Evolutionary conservation across 2,329 filamentous ascomycete genomes (phyloP).

Genomic region (Mollisia scopiformis): DNA sequence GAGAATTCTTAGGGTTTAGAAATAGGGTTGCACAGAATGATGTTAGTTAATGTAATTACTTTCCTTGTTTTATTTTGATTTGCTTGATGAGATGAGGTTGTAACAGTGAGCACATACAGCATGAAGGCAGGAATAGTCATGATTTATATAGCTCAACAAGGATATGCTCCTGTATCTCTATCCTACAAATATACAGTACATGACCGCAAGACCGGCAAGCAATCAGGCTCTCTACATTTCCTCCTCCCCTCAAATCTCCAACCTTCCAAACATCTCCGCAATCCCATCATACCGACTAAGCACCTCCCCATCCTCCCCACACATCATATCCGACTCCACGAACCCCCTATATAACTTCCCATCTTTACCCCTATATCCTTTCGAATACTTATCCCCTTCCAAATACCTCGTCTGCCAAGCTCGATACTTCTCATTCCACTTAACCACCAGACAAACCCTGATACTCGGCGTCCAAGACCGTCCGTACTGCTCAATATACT

Average conservation of each 20-base stretch:
- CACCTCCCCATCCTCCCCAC: constrained; percentile 12
- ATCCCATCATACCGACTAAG: constrained; percentile 21
- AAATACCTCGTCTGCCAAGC: constrained; percentile 17
- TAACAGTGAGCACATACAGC: no score
- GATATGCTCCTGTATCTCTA: no score
- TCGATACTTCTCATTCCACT: constrained; percentile 2
- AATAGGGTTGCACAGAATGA: no score
- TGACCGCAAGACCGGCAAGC: no score
- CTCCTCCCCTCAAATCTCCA: neutral
- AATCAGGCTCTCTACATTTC: neutral
- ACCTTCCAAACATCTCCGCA: constrained; percentile 6
- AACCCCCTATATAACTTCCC: constrained; percentile 11
- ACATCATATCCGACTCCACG: constrained; percentile 8
- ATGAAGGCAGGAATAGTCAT: no score
- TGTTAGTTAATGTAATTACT: no score
- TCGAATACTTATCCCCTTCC: constrained; percentile 7
- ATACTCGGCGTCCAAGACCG: constrained; percentile 13
- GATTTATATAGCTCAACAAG: no score
- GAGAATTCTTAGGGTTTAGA: no score
- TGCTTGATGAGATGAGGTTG: no score
- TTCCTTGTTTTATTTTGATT: no score
- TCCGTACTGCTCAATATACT: constrained; percentile 8
- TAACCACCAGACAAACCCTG: constrained; percentile 8
- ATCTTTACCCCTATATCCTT: constrained; percentile 9
- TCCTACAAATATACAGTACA: no score